These are phyloP conservation scores for Talaromyces wortmannii DNA, from an alignment of 495 filamentous ascomycete species.

Conservation along the genomic window DNA sequence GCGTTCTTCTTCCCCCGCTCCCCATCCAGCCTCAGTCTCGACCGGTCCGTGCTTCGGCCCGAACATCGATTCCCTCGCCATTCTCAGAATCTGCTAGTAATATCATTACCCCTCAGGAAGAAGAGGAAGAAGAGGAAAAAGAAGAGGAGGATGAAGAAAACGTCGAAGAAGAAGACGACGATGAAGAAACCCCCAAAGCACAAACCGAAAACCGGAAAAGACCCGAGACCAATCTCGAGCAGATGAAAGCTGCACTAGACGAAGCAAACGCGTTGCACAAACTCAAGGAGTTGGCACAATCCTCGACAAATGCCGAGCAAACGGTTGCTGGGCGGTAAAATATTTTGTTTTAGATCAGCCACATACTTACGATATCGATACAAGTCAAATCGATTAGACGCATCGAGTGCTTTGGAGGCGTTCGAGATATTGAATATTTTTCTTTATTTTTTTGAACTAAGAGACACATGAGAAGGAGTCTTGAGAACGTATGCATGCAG, in stretches of 20 bases:
- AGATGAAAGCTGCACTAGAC: not conserved
- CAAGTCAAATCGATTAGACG: not conserved
- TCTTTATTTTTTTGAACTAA: too few relatives aligned
- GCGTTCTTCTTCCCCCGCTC: conserved; percentile 3
- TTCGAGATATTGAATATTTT: not conserved
- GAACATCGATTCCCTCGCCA: not conserved
- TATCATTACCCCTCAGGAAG: not conserved
- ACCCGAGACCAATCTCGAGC: not conserved
- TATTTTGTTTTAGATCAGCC: not conserved
- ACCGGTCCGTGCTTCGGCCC: conserved; percentile 3
- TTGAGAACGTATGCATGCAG: not conserved
- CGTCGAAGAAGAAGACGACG: not conserved
- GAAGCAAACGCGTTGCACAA: not conserved
- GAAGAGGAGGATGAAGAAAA: conserved; percentile 7
- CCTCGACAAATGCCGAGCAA: not conserved
- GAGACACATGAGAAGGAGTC: not conserved
- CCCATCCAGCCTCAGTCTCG: conserved; percentile 2
- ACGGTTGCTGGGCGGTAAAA: not conserved
- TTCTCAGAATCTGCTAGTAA: not conserved
- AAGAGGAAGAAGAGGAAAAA: conserved; percentile 5
- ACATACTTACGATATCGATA: not conserved
- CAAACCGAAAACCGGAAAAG: not conserved
- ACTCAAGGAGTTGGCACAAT: conserved; percentile 1
- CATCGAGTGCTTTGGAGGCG: too few relatives aligned
- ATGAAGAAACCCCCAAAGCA: conserved; percentile 4